These are phyloP conservation scores for Pseudogymnoascus sp. DNA, from an alignment of 2,329 filamentous ascomycete species.

Conservation along the genomic window DNA sequence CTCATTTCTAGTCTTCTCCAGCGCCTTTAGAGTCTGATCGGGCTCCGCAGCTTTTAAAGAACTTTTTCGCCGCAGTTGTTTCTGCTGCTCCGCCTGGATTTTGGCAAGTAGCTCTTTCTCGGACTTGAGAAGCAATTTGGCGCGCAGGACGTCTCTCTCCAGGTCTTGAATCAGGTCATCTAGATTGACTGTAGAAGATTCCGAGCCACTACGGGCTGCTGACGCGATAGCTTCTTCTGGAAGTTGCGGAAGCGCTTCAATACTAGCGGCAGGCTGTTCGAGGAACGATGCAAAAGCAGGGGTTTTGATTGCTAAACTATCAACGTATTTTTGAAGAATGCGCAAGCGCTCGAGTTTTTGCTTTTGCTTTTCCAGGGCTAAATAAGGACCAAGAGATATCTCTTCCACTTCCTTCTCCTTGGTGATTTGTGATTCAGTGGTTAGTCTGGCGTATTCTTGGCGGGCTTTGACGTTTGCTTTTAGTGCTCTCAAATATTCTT, in stretches of 20 bases:
- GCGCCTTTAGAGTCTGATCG: conserved; percentile 35
- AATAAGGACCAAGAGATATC: conserved; percentile 40
- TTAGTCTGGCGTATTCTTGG: conserved; percentile 34
- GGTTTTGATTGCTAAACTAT: conserved; percentile 43
- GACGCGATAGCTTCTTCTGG: conserved; percentile 22
- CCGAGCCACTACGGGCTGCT: conserved; percentile 13
- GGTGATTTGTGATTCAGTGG: conserved; percentile 18
- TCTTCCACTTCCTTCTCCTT: conserved; percentile 9
- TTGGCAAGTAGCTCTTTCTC: conserved; percentile 49
- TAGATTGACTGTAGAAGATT: conserved; percentile 35
- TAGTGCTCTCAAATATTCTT: conserved; percentile 48
- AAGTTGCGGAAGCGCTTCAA: conserved; percentile 23
- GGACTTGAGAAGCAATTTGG: conserved; percentile 47
- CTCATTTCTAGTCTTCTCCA: conserved; percentile 48
- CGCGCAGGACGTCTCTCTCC: conserved; percentile 50
- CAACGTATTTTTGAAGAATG: conserved; percentile 44
- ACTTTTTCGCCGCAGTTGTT: conserved; percentile 4
- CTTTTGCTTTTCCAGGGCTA: conserved; percentile 43
- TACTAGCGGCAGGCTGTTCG: conserved; percentile 29
- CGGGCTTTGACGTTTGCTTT: conserved; percentile 44
- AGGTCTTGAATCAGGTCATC: conserved; percentile 42
- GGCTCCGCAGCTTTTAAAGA: conserved; percentile 11
- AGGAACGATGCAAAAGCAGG: conserved; percentile 43
- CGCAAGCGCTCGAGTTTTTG: conserved; percentile 44
- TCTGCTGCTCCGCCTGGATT: conserved; percentile 36